A percentile compares a stretch with the other conserved stretches of the same genome.
Conservation (phyloP, 768 basidiomycete species). For the Russula virescens region DNA sequence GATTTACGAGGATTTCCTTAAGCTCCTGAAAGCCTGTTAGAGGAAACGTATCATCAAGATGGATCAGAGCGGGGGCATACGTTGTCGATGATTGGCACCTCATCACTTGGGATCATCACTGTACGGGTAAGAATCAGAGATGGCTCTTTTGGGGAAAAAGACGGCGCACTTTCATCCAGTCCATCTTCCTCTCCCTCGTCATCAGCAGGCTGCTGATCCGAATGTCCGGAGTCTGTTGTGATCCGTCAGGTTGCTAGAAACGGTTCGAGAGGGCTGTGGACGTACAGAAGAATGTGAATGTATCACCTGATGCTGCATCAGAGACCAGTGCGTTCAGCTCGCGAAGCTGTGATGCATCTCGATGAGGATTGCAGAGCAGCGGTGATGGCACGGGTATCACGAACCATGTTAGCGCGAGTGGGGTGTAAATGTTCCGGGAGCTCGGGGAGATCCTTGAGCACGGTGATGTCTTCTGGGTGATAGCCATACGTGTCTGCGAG, state of each 20-base stretch:
- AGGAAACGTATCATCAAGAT: background rate
- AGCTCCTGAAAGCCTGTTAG: conserved; percentile 14
- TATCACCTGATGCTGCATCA: conserved; percentile 25
- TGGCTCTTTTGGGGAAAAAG: no score
- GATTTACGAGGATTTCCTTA: conserved; percentile 18
- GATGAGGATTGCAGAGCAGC: background rate
- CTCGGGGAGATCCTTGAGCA: conserved; percentile 15
- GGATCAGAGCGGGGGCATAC: conserved; percentile 13
- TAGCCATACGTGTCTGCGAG: conserved; percentile 20
- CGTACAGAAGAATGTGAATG: conserved; percentile 29
- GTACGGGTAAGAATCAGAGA: background rate
- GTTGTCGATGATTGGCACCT: conserved; percentile 25
- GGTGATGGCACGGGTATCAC: background rate
- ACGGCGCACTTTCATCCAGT: conserved; percentile 25
- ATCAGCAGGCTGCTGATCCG: conserved; percentile 20
- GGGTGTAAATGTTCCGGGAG: conserved; percentile 8
- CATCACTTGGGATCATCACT: conserved; percentile 18
- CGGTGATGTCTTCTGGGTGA: conserved; percentile 16
- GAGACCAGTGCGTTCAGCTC: conserved; percentile 21
- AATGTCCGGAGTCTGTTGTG: conserved; percentile 27
- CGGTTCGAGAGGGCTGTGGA: background rate
- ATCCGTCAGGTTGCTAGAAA: background rate
- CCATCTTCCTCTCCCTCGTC: conserved; percentile 25
- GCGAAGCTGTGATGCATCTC: conserved; percentile 13
- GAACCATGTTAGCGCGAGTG: conserved; percentile 21